Evolutionary conservation across 352 stramenopile species (phyloP).

Genomic region (Phytophthora melonis): DNA sequence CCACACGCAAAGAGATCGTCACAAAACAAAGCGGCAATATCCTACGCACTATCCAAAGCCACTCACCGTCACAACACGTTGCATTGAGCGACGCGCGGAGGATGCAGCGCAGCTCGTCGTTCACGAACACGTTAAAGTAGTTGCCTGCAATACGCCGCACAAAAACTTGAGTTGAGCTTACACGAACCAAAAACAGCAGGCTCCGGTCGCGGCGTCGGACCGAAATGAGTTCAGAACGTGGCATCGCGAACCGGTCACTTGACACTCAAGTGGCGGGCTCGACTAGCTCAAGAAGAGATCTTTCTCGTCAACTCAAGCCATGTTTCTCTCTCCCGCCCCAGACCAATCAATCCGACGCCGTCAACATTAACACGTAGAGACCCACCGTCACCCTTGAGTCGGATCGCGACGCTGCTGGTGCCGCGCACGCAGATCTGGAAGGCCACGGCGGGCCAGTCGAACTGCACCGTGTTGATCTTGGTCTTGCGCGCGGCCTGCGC

Average conservation of each 20-base stretch:
- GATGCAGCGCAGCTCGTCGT: slow-evolving; percentile 76
- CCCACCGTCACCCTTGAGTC: slow-evolving; percentile 86
- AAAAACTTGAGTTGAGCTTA: too few species aligned
- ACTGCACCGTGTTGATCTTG: slow-evolving; percentile 90
- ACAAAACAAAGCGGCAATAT: too few species aligned
- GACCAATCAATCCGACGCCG: slow-evolving; percentile 21
- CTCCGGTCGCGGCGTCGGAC: slow-evolving; percentile 33
- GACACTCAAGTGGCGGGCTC: background rate
- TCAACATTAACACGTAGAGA: slow-evolving; percentile 7
- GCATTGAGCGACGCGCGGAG: slow-evolving; percentile 79
- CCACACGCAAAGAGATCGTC: background rate
- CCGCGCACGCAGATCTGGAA: slow-evolving; percentile 71
- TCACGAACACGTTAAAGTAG: slow-evolving; percentile 91
- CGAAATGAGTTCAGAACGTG: slow-evolving; percentile 58
- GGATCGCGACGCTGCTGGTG: slow-evolving; percentile 74
- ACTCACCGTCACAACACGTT: slow-evolving; percentile 82
- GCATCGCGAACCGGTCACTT: slow-evolving; percentile 40
- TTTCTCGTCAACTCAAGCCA: background rate
- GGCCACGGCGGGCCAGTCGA: slow-evolving; percentile 81
- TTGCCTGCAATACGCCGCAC: slow-evolving; percentile 57
- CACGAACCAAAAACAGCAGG: slow-evolving; percentile 17
- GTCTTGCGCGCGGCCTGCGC: slow-evolving; percentile 63
- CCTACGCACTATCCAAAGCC: too few species aligned
- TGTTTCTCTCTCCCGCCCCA: slow-evolving; percentile 7
- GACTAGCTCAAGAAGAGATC: slow-evolving; percentile 18